Conservation (phyloP, 1,139 yeast species). For the Lodderomyces parapsilosis region DNA sequence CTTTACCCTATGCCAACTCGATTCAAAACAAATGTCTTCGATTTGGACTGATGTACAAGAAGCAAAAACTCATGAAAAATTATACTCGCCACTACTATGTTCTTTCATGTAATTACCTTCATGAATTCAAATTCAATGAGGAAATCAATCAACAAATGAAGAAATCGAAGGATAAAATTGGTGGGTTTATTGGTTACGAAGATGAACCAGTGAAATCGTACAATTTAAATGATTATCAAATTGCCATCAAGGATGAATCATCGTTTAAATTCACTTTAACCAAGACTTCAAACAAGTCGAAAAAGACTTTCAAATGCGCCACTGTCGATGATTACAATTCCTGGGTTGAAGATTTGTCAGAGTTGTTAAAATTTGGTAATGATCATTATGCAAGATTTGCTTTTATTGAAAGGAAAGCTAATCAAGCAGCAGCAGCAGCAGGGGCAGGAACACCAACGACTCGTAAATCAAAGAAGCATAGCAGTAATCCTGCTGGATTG, state of each 20-base stretch:
- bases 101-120: conserved; percentile 45
- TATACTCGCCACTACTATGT: conserved; percentile 40
- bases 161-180: conserved; percentile 31
- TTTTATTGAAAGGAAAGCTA: conserved; percentile 21
- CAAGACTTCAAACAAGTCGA: conserved; percentile 27
- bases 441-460: too few relatives aligned
- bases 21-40: conserved; percentile 47
- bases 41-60: conserved; percentile 43
- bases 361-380: conserved; percentile 37
- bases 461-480: neutral
- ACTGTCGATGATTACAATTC: conserved; percentile 27
- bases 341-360: conserved; percentile 42
- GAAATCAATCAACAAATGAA: conserved; percentile 14
- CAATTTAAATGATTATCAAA: conserved; percentile 39
- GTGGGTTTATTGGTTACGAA: conserved; percentile 43
- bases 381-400: conserved; percentile 35
- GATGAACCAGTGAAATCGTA: conserved; percentile 44
- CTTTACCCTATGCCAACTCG: conserved; percentile 36
- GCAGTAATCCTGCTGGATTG: neutral
- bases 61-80: conserved; percentile 42
- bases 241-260: conserved; percentile 34
- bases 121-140: conserved; percentile 41
- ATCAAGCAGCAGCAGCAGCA: too few relatives aligned
- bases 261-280: conserved; percentile 36
- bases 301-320: conserved; percentile 42